Base-by-base conservation (phyloP, 1,139 yeast species). In the Sugiyamaella castrensis region DNA sequence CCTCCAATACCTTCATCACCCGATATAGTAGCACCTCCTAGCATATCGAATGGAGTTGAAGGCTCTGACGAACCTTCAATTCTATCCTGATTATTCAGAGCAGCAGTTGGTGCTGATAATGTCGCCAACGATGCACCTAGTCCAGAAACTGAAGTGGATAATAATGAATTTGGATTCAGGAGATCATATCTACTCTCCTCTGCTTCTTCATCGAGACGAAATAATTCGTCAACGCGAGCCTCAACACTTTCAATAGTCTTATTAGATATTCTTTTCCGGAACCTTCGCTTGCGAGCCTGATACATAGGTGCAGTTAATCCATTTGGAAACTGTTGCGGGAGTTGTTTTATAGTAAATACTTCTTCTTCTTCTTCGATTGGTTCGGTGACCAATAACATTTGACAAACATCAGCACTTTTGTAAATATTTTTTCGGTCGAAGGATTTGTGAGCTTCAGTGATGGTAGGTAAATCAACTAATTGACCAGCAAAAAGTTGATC, bases 401-500 rank as follows among this genome's bases (percentile, higher is more conserved):
- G 98, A 51, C 87, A 81, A 8, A 92, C 73, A 66, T 94, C 98
- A 33, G 89, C 75, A 0, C 94, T 82, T 64, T 94, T 94, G 71
- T 85, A 84, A 31, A 92, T 77, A 62, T 88, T 92, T 66, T 91
- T 92, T 62, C 85, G 80, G 65, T 94, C 98, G 28, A 91, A 80
- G 2, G 96, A 84, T 67, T 94, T 94, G 64, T 84, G 88, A 7
- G 87, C 80, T 64, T 94, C 98, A 4, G 89, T 80, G 9, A 91
- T 69, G 0, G 96, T 87, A 0, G 99, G 99, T 55, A 94, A 71
- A 59, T 91, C 95, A n/a, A 92, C 79, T 37, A 94, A 70, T 57
- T 87, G 81, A 0, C 95, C 97, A 4, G 91, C 88, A 67, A 87
- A 94, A 51, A 82, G 66, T 71, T 77, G 68, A 69, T 76, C 64